Conservation (phyloP, 1,284 basidiomycete species). For the Malassezia sp. region DNA sequence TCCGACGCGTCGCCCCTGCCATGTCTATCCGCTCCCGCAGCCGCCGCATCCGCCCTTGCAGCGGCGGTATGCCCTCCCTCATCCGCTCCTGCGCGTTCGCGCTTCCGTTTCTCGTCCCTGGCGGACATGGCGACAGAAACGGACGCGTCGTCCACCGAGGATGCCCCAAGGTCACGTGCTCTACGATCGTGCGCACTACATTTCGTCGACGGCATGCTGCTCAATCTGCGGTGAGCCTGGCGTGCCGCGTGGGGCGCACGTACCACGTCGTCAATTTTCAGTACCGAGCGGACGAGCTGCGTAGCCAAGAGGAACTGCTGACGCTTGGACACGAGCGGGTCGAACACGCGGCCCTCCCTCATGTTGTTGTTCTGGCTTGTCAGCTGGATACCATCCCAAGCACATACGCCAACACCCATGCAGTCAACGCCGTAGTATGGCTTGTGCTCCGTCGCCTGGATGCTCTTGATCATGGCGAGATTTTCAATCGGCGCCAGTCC, state of each 20-base stretch:
- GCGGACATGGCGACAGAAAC: neutral
- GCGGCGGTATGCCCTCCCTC: no score
- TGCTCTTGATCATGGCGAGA: conserved; percentile 80
- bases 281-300: conserved; percentile 57
- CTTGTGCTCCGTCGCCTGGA: conserved; percentile 78
- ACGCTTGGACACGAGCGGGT: conserved; percentile 90
- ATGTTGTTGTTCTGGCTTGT: conserved; percentile 58
- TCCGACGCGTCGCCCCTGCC: no score
- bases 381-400: no score
- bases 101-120: conserved; percentile 2
- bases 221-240: conserved; percentile 10
- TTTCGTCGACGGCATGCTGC: conserved; percentile 17
- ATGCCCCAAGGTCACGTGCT: conserved; percentile 1
- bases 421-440: conserved; percentile 87
- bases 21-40: no score
- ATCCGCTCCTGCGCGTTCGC: neutral
- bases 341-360: conserved; percentile 93
- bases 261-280: conserved; percentile 47
- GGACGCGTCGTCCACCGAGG: neutral
- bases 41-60: no score
- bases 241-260: neutral
- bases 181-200: conserved; percentile 1
- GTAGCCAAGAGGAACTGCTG: conserved; percentile 96
- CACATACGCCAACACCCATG: conserved; percentile 69
- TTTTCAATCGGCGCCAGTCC: conserved; percentile 93